Conservation (phyloP, 192 early-diverging fungal genomes). For the Chytriomyces sp. region DNA sequence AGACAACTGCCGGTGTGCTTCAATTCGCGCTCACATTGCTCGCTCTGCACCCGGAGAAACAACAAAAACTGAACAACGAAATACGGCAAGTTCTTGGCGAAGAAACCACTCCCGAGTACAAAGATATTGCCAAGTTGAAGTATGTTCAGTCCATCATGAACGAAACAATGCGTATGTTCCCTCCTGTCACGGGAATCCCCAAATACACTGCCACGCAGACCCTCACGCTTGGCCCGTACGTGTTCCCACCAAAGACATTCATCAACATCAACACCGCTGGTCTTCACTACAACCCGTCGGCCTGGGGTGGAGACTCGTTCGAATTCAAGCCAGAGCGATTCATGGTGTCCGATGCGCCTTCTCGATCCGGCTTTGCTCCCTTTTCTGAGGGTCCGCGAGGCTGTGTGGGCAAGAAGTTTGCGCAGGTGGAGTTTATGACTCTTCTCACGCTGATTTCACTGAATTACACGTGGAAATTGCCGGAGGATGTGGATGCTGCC, state of each 20-base stretch:
- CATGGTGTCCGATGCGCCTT: neutral
- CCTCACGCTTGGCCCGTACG: conserved; percentile 5
- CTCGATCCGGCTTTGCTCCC: conserved; percentile 33
- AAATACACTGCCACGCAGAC: conserved; percentile 31
- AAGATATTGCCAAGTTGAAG: conserved; percentile 22
- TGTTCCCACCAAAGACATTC: conserved; percentile 23
- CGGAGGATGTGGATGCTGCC: neutral
- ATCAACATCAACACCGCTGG: conserved; percentile 15
- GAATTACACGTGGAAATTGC: conserved; percentile 20
- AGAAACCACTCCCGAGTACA: conserved; percentile 17
- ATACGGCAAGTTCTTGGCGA: conserved; percentile 28
- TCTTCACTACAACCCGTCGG: conserved; percentile 24
- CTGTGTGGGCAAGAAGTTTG: conserved; percentile 50
- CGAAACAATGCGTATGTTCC: conserved; percentile 45
- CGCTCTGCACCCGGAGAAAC: conserved; percentile 49
- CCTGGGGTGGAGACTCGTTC: conserved; percentile 23
- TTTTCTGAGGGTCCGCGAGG: conserved; percentile 40
- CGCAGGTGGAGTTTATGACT: conserved; percentile 42
- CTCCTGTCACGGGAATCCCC: conserved; percentile 40
- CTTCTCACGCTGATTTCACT: conserved; percentile 31
- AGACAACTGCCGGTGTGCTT: neutral
- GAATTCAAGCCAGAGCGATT: conserved; percentile 25
- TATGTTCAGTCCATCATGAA: conserved; percentile 46
- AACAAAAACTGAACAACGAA: conserved; percentile 52
- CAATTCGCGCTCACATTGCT: neutral